Conservation (phyloP, 495 filamentous ascomycete species). For the Hypoxylon fragiforme region DNA sequence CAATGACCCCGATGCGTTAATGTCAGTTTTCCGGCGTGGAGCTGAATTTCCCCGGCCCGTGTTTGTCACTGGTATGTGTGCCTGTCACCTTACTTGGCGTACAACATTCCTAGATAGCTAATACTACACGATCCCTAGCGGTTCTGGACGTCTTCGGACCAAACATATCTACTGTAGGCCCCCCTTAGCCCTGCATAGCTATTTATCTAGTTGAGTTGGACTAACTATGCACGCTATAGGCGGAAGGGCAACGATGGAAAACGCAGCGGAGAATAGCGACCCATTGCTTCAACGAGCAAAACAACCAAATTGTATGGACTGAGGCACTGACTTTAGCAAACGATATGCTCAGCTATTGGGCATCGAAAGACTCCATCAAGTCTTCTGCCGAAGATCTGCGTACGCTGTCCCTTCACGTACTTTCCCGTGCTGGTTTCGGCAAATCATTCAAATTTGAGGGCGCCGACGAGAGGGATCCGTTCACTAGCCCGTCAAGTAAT, state of each 20-base stretch:
- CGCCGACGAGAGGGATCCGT: slow-evolving; percentile 3
- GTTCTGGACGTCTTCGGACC: slow-evolving; percentile 28
- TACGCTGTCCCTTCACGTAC: slow-evolving; percentile 43
- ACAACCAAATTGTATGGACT: slow-evolving; percentile 46
- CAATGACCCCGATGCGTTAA: slow-evolving; percentile 18
- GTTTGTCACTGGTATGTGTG: background rate
- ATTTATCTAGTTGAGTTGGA: too few relatives aligned
- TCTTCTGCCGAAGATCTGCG: slow-evolving; percentile 31
- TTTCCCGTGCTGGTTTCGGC: slow-evolving; percentile 39
- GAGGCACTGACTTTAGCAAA: slow-evolving; percentile 44
- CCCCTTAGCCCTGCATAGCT: too few relatives aligned
- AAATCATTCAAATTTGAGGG: slow-evolving; percentile 41
- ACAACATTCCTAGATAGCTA: background rate
- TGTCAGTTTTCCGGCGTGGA: slow-evolving; percentile 9
- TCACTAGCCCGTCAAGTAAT: slow-evolving; percentile 7
- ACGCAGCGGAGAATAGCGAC: slow-evolving; percentile 45
- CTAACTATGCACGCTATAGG: too few relatives aligned
- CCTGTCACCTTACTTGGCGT: too few relatives aligned
- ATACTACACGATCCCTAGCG: slow-evolving; percentile 14
- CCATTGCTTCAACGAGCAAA: slow-evolving; percentile 50
- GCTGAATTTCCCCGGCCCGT: slow-evolving; percentile 18
- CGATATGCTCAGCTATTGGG: slow-evolving; percentile 46
- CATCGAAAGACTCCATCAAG: slow-evolving; percentile 9
- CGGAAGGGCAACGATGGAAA: slow-evolving; percentile 47
- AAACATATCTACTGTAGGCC: slow-evolving; percentile 19